Conservation (phyloP, 83 land plant genomes). For the Thuja plicata region DNA sequence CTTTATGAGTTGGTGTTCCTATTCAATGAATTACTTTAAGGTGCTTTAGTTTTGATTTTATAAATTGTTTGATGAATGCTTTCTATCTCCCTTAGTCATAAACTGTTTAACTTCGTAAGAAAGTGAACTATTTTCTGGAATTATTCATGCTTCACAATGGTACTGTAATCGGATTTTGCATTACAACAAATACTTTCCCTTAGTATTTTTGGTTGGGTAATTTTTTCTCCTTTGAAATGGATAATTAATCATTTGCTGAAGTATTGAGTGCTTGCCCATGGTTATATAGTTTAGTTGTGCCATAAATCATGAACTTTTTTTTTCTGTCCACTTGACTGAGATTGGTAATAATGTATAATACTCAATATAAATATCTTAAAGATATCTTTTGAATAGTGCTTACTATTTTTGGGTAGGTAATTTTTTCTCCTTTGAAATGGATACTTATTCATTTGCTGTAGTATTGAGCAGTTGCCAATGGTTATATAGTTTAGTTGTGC, state of each 20-base stretch:
- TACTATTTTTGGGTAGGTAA: background rate
- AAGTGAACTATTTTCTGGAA: background rate
- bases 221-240: background rate
- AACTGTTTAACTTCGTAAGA: background rate
- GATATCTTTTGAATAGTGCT: background rate
- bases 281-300: background rate
- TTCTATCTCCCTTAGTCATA: background rate
- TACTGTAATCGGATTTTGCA: background rate
- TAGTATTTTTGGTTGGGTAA: background rate
- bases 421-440: background rate
- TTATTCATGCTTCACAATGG: background rate
- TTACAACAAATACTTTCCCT: background rate
- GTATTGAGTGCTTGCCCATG: background rate
- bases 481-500: background rate
- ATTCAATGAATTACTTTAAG: background rate
- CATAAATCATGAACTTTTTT: too few relatives aligned
- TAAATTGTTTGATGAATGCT: background rate
- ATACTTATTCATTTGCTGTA: background rate
- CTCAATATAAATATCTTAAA: background rate
- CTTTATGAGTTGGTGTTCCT: background rate
- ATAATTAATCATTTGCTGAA: background rate
- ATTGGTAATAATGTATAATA: background rate
- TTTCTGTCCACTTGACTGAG: too few relatives aligned
- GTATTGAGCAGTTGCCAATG: background rate
- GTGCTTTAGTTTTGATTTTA: background rate